A percentile compares a stretch with the other conserved stretches of the same genome.
These are phyloP conservation scores for Globisporangium spiculum DNA, from an alignment of 352 stramenopile genomes.

Conservation along the genomic window DNA sequence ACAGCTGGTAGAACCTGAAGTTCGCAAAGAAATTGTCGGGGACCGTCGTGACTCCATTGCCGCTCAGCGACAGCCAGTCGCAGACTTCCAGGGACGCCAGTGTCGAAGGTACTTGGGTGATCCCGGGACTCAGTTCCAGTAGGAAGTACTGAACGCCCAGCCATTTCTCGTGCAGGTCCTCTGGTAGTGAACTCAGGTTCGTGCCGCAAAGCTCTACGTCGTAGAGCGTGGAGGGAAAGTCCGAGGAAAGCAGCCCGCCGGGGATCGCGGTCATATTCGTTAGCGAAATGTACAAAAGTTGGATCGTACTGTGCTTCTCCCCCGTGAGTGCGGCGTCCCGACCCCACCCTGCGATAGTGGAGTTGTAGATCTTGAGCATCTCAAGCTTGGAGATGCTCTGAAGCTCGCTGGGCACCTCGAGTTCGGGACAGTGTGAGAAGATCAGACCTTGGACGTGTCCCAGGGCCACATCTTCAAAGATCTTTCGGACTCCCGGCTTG, in stretches of 20 bases:
- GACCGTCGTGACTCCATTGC: slow-evolving; percentile 5
- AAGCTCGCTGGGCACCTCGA: slow-evolving; percentile 18
- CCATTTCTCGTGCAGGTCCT: slow-evolving; percentile 14
- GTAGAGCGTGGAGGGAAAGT: slow-evolving; percentile 12
- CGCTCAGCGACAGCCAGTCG: slow-evolving; percentile 12
- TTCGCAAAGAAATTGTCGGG: slow-evolving; percentile 4
- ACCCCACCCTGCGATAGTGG: slow-evolving; percentile 17
- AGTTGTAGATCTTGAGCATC: slow-evolving; percentile 25
- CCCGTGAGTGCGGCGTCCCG: slow-evolving; percentile 9
- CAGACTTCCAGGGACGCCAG: slow-evolving; percentile 4
- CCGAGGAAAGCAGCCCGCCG: not conserved
- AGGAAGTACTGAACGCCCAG: slow-evolving; percentile 2
- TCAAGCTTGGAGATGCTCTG: slow-evolving; percentile 17
- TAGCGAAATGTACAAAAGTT: slow-evolving; percentile 20
- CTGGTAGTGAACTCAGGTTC: slow-evolving; percentile 7
- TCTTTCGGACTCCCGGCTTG: not conserved
- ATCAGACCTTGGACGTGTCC: slow-evolving; percentile 16
- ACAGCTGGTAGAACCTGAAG: slow-evolving; percentile 6
- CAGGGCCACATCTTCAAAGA: not conserved
- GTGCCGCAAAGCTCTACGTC: slow-evolving; percentile 14
- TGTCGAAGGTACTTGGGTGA: slow-evolving; percentile 1
- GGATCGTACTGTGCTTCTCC: slow-evolving; percentile 5
- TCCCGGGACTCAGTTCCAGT: slow-evolving; percentile 12
- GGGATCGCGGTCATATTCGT: slow-evolving; percentile 21
- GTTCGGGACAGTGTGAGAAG: slow-evolving; percentile 20